These are phyloP conservation scores for Tagetes patula DNA, from an alignment of 129 eudicot genomes.

Conservation along the genomic window DNA sequence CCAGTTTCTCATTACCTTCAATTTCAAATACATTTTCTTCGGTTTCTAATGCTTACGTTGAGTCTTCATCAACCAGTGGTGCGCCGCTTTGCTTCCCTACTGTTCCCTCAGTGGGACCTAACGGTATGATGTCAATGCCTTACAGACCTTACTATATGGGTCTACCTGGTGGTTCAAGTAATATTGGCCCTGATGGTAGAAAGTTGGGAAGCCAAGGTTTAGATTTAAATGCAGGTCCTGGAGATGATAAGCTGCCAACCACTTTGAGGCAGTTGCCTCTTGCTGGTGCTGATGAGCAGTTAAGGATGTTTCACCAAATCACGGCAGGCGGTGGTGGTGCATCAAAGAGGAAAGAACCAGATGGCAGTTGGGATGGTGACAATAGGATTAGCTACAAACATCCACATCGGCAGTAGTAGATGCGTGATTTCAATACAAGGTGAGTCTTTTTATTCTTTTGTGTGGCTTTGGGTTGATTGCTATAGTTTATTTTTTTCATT, in stretches of 20 bases:
- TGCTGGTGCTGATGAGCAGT: constrained; percentile 62
- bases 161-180: constrained; percentile 57
- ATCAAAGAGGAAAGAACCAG: constrained; percentile 85
- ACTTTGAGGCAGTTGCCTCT: constrained; percentile 54
- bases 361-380: constrained; percentile 72
- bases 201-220: constrained; percentile 76
- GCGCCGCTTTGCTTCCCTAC: constrained; percentile 59
- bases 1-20: constrained; percentile 62
- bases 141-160: constrained; percentile 59
- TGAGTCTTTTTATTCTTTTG: constrained; percentile 17
- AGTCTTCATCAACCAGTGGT: constrained; percentile 59
- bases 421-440: constrained; percentile 17
- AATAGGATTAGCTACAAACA: constrained; percentile 60
- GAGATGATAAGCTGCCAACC: constrained; percentile 53
- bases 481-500: not conserved
- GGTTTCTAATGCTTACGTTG: constrained; percentile 56
- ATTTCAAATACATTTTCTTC: constrained; percentile 59
- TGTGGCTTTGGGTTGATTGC: not conserved
- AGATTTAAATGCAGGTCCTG: constrained; percentile 86
- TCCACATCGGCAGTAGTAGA: constrained; percentile 65
- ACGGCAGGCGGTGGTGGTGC: constrained; percentile 47
- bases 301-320: constrained; percentile 46
- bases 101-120: constrained; percentile 53
- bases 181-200: constrained; percentile 49
- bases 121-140: constrained; percentile 49